Evolutionary conservation across 2,329 filamentous ascomycete species (phyloP), one percentile per base, ranked within the genome.

Genomic region (Cordyceps fumosorosea): DNA sequence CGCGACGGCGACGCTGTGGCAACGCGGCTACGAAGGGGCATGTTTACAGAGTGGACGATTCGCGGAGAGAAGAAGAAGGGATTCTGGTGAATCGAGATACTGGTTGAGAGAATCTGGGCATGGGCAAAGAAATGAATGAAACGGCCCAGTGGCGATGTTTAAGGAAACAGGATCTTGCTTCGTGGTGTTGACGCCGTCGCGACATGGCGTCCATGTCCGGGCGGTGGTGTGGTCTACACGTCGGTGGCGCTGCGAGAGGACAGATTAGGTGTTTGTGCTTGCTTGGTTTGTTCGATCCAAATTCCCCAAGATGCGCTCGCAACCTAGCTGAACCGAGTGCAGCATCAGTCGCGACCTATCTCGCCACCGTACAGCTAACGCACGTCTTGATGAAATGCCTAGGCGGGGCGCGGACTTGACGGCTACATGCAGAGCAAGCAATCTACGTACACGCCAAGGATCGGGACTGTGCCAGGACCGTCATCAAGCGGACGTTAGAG

Each of bases 41-140:
- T 59, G 56, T 59, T 59, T 52, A 59, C 56, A 24, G 47, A 59
- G 6, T 59, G 56, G 56, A 59, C 37, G 34, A 52, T 52, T 32
- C 34, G 48, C 3, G 47, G 48, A 18, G 34, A 52, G 24, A 51
- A 44, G 45, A 52, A 40, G 32, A n/a, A 12, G 44, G 22, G 24
- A 8, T 24, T 47, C 29, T 24, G 52, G 34, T 42, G 24, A 53
- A 50, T 12, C 8, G 44, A 7, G 11, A 2, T 2, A 7, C 5
- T 22, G 44, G 44, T 22, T n/a, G 18, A 2, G 4, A 8, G 14
- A 6, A 14, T 3, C 6, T 44, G 34, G 34, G 34, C 12, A 37
- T 37, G 10, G 34, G 11, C 34, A 37, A 12, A 11, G 4, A 37
- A 3, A 37, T 10, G 12, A 37, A 37, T 29, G 29, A 29, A n/a